phyloP scores from a whole-genome alignment of 192 early-diverging fungal genomes.

The Coemansia sp. region DNA sequence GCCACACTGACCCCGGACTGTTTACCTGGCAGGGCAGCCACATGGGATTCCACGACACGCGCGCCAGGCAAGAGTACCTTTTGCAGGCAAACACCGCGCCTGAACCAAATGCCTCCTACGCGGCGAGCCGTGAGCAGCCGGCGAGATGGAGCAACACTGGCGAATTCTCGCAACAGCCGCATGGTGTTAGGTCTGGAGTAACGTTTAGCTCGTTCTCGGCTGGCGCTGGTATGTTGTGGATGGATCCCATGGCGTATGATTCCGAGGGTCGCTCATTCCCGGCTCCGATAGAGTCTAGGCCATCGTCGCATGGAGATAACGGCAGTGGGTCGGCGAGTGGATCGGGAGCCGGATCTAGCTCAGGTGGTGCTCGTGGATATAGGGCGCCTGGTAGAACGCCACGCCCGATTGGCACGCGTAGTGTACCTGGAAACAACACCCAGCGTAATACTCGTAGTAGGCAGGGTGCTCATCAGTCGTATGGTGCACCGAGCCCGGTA shows the following conservation, averaged over 20 bases:
- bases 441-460: slow-evolving; percentile 9
- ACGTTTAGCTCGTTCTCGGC: slow-evolving; percentile 27
- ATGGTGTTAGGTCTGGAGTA: not conserved
- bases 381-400: slow-evolving; percentile 14
- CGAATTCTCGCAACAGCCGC: not conserved
- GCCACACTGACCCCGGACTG: not conserved
- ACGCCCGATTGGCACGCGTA: slow-evolving; percentile 43
- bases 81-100: not conserved
- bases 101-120: not conserved
- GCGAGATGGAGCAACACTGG: not conserved
- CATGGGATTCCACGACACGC: slow-evolving; percentile 1
- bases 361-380: not conserved
- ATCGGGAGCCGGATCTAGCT: not conserved
- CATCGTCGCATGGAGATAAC: slow-evolving; percentile 24
- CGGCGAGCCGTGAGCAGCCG: not conserved
- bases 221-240: slow-evolving; percentile 34
- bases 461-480: not conserved
- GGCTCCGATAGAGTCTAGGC: slow-evolving; percentile 2
- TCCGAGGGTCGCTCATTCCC: not conserved
- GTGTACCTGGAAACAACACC: slow-evolving; percentile 9
- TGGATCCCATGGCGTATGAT: slow-evolving; percentile 13
- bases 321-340: not conserved
- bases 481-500: not conserved
- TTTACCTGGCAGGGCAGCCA: slow-evolving; percentile 13
- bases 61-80: not conserved